phyloP scores from a whole-genome alignment of 176 grass and related monocot genomes.

The Typha latifolia region DNA sequence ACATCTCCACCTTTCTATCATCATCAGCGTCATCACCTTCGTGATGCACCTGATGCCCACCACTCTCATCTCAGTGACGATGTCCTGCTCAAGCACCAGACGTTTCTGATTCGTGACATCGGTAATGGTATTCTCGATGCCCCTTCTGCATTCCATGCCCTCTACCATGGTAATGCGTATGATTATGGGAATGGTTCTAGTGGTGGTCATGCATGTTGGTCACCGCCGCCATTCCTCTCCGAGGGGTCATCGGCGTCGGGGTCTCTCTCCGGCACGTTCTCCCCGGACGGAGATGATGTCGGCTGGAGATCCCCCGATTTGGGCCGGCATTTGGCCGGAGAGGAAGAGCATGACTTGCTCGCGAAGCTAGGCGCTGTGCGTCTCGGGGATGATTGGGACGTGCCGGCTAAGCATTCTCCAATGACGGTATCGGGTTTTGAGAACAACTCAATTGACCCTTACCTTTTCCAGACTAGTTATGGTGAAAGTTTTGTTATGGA shows the following conservation, averaged over 20 bases:
- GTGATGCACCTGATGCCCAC: slow-evolving; percentile 28
- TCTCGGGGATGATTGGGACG: background rate
- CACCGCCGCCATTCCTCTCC: slow-evolving; percentile 2
- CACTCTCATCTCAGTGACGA: background rate
- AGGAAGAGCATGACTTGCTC: background rate
- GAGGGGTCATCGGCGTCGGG: slow-evolving; percentile 4
- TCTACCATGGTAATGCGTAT: background rate
- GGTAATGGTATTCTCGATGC: background rate
- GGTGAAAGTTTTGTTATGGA: background rate
- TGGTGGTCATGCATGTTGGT: slow-evolving; percentile 1
- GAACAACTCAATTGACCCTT: background rate
- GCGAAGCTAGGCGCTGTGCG: background rate
- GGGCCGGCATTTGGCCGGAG: background rate
- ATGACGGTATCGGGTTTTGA: background rate
- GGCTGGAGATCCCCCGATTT: background rate
- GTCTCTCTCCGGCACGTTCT: background rate
- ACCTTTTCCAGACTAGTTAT: background rate
- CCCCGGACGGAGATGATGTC: background rate
- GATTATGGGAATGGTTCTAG: background rate
- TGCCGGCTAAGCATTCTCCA: background rate
- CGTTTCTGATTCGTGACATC: background rate
- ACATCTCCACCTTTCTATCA: slow-evolving; percentile 23
- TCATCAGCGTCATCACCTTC: slow-evolving; percentile 22
- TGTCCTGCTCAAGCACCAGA: background rate
- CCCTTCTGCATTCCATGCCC: background rate